Evolutionary conservation across 2,329 filamentous ascomycete species (phyloP).

Genomic region (Zymoseptoria brevis): DNA sequence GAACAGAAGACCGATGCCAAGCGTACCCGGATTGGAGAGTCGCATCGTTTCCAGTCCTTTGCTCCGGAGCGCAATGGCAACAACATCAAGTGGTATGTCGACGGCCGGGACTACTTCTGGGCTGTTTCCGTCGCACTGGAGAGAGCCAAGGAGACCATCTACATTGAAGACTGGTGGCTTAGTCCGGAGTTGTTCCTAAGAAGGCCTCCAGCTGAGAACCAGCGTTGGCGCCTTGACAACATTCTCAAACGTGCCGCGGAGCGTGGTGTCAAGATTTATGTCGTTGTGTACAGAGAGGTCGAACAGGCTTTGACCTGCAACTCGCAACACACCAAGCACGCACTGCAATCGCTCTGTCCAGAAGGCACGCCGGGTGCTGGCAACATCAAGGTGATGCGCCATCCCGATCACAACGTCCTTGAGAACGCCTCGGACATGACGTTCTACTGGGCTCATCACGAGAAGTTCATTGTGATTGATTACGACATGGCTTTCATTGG

Average conservation of each 20-base stretch:
- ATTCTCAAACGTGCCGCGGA: conserved; percentile 83
- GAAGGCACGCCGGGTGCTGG: conserved; percentile 73
- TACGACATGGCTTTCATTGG: conserved; percentile 88
- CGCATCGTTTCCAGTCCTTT: conserved; percentile 80
- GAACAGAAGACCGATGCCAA: conserved; percentile 78
- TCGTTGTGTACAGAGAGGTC: conserved; percentile 85
- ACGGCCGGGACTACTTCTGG: conserved; percentile 90
- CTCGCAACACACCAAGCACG: conserved; percentile 85
- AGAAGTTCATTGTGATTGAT: conserved; percentile 95
- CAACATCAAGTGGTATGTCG: conserved; percentile 87
- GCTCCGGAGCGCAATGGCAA: conserved; percentile 82
- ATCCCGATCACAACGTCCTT: conserved; percentile 90
- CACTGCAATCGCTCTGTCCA: conserved; percentile 69
- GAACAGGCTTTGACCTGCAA: conserved; percentile 68
- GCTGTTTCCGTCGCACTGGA: conserved; percentile 87
- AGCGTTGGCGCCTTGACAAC: conserved; percentile 81
- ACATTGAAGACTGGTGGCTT: conserved; percentile 96
- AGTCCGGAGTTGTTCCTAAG: conserved; percentile 82
- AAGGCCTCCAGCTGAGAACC: conserved; percentile 70
- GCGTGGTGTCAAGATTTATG: conserved; percentile 86
- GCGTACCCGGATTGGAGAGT: conserved; percentile 60
- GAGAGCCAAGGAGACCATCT: conserved; percentile 82
- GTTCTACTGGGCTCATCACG: conserved; percentile 96
- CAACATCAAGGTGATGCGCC: conserved; percentile 82
- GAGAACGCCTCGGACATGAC: conserved; percentile 95